These are phyloP conservation scores for Hansenula lynferdii DNA, from an alignment of 1,139 yeast genomes.

Conservation along the genomic window DNA sequence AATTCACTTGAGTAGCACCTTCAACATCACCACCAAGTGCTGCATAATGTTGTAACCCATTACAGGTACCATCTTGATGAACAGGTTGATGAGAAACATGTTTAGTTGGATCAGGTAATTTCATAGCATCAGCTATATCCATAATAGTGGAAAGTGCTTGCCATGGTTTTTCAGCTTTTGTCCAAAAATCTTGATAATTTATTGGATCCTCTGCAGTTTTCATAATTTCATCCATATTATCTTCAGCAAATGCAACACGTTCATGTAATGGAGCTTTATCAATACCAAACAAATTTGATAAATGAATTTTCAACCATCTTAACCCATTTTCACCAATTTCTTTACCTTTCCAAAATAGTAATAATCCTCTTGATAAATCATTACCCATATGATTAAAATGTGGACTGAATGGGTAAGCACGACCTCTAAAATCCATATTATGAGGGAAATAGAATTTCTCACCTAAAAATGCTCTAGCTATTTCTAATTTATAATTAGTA, in stretches of 20 bases:
- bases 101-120: constrained; percentile 67
- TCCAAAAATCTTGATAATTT: constrained; percentile 70
- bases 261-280: constrained; percentile 81
- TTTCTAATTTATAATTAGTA: constrained; percentile 86
- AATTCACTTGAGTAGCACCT: constrained; percentile 91
- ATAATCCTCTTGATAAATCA: constrained; percentile 82
- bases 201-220: constrained; percentile 73
- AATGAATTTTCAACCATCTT: constrained; percentile 84
- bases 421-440: constrained; percentile 89
- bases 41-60: constrained; percentile 96
- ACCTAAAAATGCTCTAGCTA: constrained; percentile 87
- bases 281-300: constrained; percentile 83
- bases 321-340: constrained; percentile 72
- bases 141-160: constrained; percentile 85
- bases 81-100: constrained; percentile 81
- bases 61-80: constrained; percentile 97
- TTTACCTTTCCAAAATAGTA: constrained; percentile 86
- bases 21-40: constrained; percentile 95
- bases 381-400: constrained; percentile 80
- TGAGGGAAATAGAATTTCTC: constrained; percentile 94
- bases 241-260: constrained; percentile 68
- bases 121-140: constrained; percentile 70
- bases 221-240: constrained; percentile 54
- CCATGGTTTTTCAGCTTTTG: constrained; percentile 89
- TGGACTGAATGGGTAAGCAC: constrained; percentile 93